Evolutionary conservation across 805 yeast species (phyloP), one percentile per base, ranked within the genome.

Genomic region (Lipomyces japonicus): DNA sequence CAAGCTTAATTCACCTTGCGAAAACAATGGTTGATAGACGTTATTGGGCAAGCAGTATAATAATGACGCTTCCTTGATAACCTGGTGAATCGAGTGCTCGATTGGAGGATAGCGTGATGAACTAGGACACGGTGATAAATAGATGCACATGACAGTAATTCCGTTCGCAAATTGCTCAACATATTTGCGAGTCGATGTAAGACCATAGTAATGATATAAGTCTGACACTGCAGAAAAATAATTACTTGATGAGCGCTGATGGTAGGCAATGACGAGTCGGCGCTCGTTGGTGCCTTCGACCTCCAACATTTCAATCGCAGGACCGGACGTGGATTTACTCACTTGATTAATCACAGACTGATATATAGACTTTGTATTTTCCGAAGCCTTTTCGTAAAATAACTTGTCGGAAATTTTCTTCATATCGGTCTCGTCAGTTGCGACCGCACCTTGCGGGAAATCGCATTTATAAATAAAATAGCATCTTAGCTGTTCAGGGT

Each of bases 121-220:
- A 36, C 61, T 51, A 22, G 68, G 60, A 16, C 70, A 65, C 50
- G 86, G 84, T 41, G 79, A 79, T 63, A 91, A 77, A 69, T 93
- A 93, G 75, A 89, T 78, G 34, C 97, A 89, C 62, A 89, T 79
- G 46, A 91, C 77, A 22, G 96, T 83, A 57, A 83, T 78, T 45
- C 95, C 96, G 65, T 90, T 88, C 59, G 90, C 75, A 67, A 91
- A 93, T 67, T 90, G 93, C 69, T 91, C 98, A 51, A 93, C 89
- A 66, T 90, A 93, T 71, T 89, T 89, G 68, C 96, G 80, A 44
- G 93, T 81, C 52, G 90, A 81, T 40, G 80, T 78, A 61, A 93
- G 77, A 56, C 88, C 85, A 71, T 91, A 91, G 74, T 88, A 93
- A 66, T 84, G 84, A 62, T 90, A 90, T 67, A 91, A 76, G 57